Base-by-base conservation (phyloP, 2,329 filamentous ascomycete genomes). In the Aspergillus nomiae region DNA sequence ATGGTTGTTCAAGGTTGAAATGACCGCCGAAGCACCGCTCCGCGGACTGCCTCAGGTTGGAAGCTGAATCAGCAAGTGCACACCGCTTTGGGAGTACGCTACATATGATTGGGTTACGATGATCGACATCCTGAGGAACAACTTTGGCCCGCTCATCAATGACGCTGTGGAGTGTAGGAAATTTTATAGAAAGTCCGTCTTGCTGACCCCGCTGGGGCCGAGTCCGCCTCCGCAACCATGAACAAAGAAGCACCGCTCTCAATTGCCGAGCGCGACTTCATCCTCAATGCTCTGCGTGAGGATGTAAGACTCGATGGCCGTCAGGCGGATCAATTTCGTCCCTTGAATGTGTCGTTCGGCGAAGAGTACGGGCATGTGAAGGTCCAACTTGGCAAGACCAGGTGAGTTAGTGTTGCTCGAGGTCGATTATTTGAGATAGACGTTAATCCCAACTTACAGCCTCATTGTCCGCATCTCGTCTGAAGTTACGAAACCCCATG, bases 171-270 rank as follows among this genome's bases (percentile, higher is more conserved):
- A 64, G 50, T 50, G 28, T 54, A 64, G 62, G 63, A 69, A 69
- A 69, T 67, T 68, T 68, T 60, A 45, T 43, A 57, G 55, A 59
- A 63, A 66, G 61, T 60, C 58, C 60, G 63, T 62, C 56, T 67
- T 63, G 59, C 58, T 45, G 54, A 54, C 70, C 68, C 67, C 71
- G 66, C 63, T 61, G 68, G 67, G 67, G 70, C 69, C 59, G 51
- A 68, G 60, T 69, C 65, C 63, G 65, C 67, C 64, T 70, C 68
- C 69, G 63, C 66, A 70, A 77, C 64, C 67, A 98, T 98, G 94
- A 94, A 94, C 75, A 90, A 92, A 79, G 94, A 97, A 89, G 88
- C 90, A 64, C 92, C 96, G 71, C 92, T 94, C 61, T 97, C 94
- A 58, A 86, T 91, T 67, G 92, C 94, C 75, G 94, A 98, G 84